These are phyloP conservation scores for Apiotrichum montevideense DNA, from an alignment of 1,284 basidiomycete species.

Conservation along the genomic window DNA sequence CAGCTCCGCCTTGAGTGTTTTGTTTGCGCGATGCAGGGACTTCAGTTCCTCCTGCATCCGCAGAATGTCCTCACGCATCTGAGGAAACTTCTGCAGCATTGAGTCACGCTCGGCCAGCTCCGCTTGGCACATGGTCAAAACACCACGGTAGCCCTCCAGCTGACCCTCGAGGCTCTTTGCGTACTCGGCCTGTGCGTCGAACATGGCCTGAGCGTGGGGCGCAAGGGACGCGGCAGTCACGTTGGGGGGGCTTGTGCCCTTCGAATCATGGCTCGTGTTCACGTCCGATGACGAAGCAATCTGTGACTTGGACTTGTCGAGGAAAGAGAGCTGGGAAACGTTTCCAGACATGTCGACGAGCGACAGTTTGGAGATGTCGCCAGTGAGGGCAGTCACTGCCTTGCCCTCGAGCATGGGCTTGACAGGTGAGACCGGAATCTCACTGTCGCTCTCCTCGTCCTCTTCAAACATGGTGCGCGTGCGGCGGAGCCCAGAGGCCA, in stretches of 20 bases:
- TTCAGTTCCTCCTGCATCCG: not conserved
- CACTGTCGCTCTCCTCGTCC: conserved; percentile 1
- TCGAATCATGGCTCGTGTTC: not conserved
- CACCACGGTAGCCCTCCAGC: not conserved
- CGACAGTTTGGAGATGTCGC: not conserved
- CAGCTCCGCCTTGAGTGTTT: too few species aligned
- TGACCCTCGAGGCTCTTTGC: not conserved
- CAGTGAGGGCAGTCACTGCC: not conserved
- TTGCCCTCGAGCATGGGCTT: conserved; percentile 1
- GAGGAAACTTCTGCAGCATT: not conserved
- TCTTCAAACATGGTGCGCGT: not conserved
- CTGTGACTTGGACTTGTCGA: not conserved
- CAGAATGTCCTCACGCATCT: not conserved
- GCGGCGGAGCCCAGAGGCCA: not conserved
- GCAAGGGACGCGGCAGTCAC: not conserved
- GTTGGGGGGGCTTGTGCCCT: not conserved
- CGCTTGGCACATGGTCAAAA: not conserved
- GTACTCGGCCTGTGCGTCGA: not conserved
- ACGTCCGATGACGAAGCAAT: not conserved
- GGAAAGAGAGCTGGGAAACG: not conserved
- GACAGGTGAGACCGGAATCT: not conserved
- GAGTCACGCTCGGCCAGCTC: not conserved
- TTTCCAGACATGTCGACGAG: not conserved
- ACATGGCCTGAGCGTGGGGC: not conserved
- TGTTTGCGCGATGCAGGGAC: too few species aligned